Base-by-base conservation (phyloP, 139 green algal species). In the Closterium sp. region DNA sequence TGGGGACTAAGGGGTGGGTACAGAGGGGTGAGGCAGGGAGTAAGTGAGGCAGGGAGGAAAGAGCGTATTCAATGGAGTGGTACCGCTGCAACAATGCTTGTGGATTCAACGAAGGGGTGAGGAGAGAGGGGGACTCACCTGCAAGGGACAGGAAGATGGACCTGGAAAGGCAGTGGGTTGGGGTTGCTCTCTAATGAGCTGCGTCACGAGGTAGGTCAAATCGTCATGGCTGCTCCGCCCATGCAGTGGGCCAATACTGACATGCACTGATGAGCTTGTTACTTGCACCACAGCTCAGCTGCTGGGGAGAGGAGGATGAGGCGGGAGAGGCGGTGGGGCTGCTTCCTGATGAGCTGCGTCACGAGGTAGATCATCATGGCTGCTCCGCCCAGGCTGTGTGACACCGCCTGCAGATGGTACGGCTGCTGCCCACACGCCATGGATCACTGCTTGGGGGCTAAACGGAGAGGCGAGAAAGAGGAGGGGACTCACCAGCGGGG, bases 311-410 rank as follows among this genome's bases (percentile, higher is more conserved):
- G 81, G 34, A 96, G 89, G 25, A 96, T 91, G 33, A 96, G 33
- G 76, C 94, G 85, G 30, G 69, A 89, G 23, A 96, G 33, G 38
- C 90, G 92, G 86, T 96, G 94, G n/a, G 90, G 85, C 31, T 90
- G 35, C 28, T 55, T 36, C 16, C 89, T 38, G 28, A 93, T 32
- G 10, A 86, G 85, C 43, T 84, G 33, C n/a, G 85, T 85, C 35
- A 91, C 85, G 38, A 92, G 19, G 94, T 97, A 95, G 4, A 98
- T 94, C 23, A 98, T 93, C 91, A 96, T 35, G 4, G 91, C 94
- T 81, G 96, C 95, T n/a, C 95, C 96, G 0, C 96, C 96, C 86
- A 97, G 90, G 88, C 91, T 96, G 95, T 98, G 96, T 0, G 91
- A 95, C 1, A 98, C 95, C 0, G 90, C 93, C 9, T 91, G 88